Percentiles rank a stretch among this genome's conserved stretches.
phyloP scores from a whole-genome alignment of 2,329 filamentous ascomycete species.

The Ceratocystis harringtonii region DNA sequence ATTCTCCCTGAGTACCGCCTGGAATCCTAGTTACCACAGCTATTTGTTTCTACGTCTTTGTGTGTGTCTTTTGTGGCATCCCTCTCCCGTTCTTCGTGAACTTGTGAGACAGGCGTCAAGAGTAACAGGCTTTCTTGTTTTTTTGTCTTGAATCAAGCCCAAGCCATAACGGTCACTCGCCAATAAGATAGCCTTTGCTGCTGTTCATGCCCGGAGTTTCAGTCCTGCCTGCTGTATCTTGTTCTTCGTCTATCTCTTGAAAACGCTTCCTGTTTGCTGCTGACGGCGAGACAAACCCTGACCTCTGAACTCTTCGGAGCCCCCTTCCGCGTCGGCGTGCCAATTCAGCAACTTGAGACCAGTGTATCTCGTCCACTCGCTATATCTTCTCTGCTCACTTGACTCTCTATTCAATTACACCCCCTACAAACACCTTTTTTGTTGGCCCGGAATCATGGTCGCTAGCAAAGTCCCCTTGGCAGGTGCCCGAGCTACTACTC shows the following conservation, averaged over 20 bases:
- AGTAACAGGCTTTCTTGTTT: neutral
- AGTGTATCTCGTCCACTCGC: constrained; percentile 11
- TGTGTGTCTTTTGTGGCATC: neutral
- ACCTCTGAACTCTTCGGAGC: neutral
- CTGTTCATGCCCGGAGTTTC: neutral
- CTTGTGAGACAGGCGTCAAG: neutral
- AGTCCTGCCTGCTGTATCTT: neutral
- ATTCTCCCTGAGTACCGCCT: neutral
- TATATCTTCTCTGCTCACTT: neutral
- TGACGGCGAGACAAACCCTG: neutral
- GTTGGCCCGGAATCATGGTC: constrained; percentile 23
- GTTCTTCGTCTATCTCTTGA: constrained; percentile 1
- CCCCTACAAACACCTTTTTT: too few relatives aligned
- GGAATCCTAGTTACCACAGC: constrained; percentile 12
- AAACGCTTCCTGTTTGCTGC: neutral
- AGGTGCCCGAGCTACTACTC: constrained; percentile 34
- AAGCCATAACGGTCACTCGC: neutral
- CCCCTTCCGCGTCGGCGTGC: neutral
- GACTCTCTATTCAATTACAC: too few relatives aligned
- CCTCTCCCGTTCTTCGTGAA: constrained; percentile 1
- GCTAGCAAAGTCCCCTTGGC: constrained; percentile 9
- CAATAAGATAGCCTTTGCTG: neutral
- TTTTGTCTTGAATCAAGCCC: neutral
- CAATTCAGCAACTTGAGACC: neutral
- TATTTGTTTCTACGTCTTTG: constrained; percentile 7